Conservation (phyloP, 257 asterid species). For the Scutellaria baicalensis region DNA sequence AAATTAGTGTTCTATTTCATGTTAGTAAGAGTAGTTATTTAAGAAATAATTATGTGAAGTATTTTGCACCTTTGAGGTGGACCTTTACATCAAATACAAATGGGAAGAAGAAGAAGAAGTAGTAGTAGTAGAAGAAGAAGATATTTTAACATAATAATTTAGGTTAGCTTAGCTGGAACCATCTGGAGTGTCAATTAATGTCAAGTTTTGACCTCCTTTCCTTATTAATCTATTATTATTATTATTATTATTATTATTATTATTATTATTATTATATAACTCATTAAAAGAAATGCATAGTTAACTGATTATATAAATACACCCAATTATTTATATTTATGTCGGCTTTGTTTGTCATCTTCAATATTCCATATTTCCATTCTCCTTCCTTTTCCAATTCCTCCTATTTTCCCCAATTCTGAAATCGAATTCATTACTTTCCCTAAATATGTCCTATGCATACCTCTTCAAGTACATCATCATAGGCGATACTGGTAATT, state of each 20-base stretch:
- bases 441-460: constrained; percentile 59
- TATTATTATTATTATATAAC: too few relatives aligned
- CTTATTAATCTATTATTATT: too few relatives aligned
- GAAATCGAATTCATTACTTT: neutral
- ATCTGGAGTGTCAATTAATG: constrained; percentile 1
- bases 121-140: neutral
- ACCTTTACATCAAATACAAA: too few relatives aligned
- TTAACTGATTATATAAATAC: neutral
- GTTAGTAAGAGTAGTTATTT: too few relatives aligned
- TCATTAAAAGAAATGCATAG: too few relatives aligned
- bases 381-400: neutral
- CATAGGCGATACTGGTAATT: constrained; percentile 90
- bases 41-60: too few relatives aligned
- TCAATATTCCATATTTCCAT: neutral
- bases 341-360: neutral
- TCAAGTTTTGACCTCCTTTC: neutral
- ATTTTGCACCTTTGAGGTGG: too few relatives aligned
- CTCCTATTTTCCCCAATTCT: neutral
- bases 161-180: constrained; percentile 18
- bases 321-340: neutral
- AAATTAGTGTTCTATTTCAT: neutral
- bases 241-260: too few relatives aligned
- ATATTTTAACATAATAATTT: neutral
- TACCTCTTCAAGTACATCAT: constrained; percentile 87
- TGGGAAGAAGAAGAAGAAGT: too few relatives aligned